A percentile compares a stretch with the other conserved stretches of the same genome.
phyloP scores from a whole-genome alignment of 768 basidiomycete genomes.

The Lactarius quietus region DNA sequence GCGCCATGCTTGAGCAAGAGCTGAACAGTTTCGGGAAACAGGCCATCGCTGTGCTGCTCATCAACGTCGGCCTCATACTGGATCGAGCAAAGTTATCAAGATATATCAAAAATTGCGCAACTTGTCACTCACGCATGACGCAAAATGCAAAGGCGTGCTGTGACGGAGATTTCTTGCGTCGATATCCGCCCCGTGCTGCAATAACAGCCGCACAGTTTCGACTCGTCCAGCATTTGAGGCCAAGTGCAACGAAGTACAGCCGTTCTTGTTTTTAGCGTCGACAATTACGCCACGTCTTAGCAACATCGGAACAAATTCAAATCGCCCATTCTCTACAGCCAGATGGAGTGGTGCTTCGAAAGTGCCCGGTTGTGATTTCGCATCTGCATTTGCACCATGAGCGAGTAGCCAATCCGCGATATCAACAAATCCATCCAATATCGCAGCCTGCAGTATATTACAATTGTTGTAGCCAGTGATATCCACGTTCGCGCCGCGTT shows the following conservation, averaged over 20 bases:
- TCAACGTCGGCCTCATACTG: too few species aligned
- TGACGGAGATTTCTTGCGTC: too few species aligned
- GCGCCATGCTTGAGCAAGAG: neutral
- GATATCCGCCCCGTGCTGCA: neutral
- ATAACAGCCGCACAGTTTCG: neutral
- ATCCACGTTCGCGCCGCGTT: neutral
- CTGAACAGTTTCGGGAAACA: too few species aligned
- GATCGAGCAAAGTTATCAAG: too few species aligned
- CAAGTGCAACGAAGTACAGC: neutral
- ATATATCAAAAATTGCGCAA: too few species aligned
- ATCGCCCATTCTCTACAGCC: neutral
- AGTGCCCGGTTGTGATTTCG: too few species aligned
- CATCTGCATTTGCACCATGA: neutral
- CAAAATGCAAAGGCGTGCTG: neutral
- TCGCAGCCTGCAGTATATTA: neutral
- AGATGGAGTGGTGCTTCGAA: neutral
- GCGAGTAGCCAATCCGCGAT: neutral
- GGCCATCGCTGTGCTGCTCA: too few species aligned
- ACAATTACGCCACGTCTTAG: neutral
- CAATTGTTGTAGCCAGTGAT: neutral
- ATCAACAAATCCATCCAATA: neutral
- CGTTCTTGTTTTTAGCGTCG: neutral
- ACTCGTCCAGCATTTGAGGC: neutral
- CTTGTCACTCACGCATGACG: too few species aligned
- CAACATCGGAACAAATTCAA: slow-evolving; percentile 41